Evolutionary conservation across 73 alveolate genomes (phyloP).

Genomic region (Symbiodinium pilosum): DNA sequence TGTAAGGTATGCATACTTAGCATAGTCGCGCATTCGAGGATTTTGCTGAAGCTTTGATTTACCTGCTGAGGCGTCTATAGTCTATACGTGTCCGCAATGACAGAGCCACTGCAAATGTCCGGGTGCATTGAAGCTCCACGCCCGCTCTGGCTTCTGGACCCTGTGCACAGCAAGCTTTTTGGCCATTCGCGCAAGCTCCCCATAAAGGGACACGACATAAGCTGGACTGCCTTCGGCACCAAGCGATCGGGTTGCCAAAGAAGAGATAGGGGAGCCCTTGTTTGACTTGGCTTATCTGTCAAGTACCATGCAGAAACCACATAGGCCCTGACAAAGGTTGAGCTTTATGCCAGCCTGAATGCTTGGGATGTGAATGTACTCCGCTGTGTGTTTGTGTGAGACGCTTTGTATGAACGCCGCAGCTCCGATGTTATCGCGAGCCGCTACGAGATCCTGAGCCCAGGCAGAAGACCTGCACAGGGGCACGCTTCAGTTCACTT

Average conservation of each 20-base stretch:
- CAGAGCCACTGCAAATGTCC: not conserved
- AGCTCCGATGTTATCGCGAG: constrained; percentile 20
- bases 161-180: not conserved
- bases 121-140: too few species aligned
- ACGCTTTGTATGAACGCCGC: not conserved
- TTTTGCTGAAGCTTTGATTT: too few species aligned
- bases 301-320: too few species aligned
- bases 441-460: too few species aligned
- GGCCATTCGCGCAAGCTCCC: not conserved
- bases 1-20: too few species aligned
- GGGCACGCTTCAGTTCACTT: too few species aligned
- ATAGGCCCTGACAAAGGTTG: not conserved
- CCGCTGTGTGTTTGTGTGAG: not conserved
- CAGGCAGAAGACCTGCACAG: too few species aligned
- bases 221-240: constrained; percentile 19
- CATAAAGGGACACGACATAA: not conserved
- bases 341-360: not conserved
- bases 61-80: too few species aligned
- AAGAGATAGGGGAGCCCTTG: not conserved
- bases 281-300: too few species aligned
- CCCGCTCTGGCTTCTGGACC: not conserved
- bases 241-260: not conserved
- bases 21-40: too few species aligned
- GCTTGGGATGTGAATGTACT: not conserved
- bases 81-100: too few species aligned